Evolutionary conservation across 1,284 basidiomycete genomes (phyloP), one percentile per base, ranked within the genome.

Genomic region (Tremellales sp.): DNA sequence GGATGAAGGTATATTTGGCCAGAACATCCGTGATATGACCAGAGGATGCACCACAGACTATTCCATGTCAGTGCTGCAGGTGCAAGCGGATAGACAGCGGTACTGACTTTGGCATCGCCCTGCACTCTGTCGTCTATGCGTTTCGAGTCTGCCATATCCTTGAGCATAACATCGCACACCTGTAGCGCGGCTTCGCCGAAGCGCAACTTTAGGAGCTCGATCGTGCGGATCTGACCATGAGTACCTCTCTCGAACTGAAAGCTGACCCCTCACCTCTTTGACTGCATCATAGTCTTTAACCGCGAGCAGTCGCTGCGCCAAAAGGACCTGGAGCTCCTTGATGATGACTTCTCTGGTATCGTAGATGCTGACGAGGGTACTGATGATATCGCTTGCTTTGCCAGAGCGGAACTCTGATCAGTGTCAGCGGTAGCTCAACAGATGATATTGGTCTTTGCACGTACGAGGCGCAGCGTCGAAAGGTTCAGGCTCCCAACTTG

Each of bases 151-250:
- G 88, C 85, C 82, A 97, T 87, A 70, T 97, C 92, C 64, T 85
- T 87, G 64, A 97, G 75, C 92, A 97, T 97, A 51, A 97, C 90
- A 67, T 97, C 92, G 77, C 91, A 94, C 1, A 90, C 86, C 67
- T 92, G 89, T 53, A 97, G 72, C 0, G 89, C 84, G 1, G 84
- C 80, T 65, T 97, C 92, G 19, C 92, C 92, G 61, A 97, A 97
- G 3, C 92, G 84, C 46, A 91, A 81, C 77, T 96, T 97, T 53
- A 97, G 75, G 45, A 93, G 87, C 70, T 96, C 91, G 51, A 96
- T 84, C 60, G 89, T 94, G 24, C 87, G 82, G 23, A 92, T 82
- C 89, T 94, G n/a, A 6, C 33, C 1, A 45, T 40, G 39, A 45
- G 24, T 22, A 15, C 7, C 45, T 17, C 36, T 15, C 4, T 15